These are phyloP conservation scores for Curvularia lunata DNA, from an alignment of 2,329 filamentous ascomycete species.

Conservation along the genomic window DNA sequence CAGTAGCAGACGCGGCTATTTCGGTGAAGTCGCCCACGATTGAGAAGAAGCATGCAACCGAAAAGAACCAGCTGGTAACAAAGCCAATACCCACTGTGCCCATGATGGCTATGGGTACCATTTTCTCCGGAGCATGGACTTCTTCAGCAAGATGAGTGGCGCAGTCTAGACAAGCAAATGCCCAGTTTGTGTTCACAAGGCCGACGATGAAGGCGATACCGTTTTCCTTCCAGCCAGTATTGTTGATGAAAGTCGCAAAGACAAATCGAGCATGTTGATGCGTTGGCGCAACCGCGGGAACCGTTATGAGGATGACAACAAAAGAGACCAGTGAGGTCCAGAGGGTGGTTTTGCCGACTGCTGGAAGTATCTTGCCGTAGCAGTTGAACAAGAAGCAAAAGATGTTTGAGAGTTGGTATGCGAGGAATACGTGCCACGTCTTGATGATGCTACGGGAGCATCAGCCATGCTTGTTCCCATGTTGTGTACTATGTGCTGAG, in stretches of 20 bases:
- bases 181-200: constrained; percentile 59
- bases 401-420: constrained; percentile 56
- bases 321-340: constrained; percentile 58
- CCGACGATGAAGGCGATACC: constrained; percentile 61
- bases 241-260: constrained; percentile 60
- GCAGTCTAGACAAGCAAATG: constrained; percentile 58
- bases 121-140: constrained; percentile 54
- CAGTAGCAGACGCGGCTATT: constrained; percentile 51
- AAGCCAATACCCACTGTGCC: constrained; percentile 58
- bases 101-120: constrained; percentile 59
- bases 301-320: constrained; percentile 56
- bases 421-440: constrained; percentile 51
- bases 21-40: constrained; percentile 54
- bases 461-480: not conserved
- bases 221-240: constrained; percentile 55
- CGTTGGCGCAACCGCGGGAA: constrained; percentile 53
- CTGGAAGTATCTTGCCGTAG: constrained; percentile 47
- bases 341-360: constrained; percentile 53
- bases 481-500: not conserved
- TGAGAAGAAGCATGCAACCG: constrained; percentile 59
- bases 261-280: constrained; percentile 58
- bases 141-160: constrained; percentile 61
- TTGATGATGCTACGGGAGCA: constrained; percentile 35
- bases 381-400: constrained; percentile 59
- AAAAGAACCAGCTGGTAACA: constrained; percentile 57